Evolutionary conservation across 106 monocot genomes (phyloP), one percentile per base, ranked within the genome.

Genomic region (Triglochin maritima): DNA sequence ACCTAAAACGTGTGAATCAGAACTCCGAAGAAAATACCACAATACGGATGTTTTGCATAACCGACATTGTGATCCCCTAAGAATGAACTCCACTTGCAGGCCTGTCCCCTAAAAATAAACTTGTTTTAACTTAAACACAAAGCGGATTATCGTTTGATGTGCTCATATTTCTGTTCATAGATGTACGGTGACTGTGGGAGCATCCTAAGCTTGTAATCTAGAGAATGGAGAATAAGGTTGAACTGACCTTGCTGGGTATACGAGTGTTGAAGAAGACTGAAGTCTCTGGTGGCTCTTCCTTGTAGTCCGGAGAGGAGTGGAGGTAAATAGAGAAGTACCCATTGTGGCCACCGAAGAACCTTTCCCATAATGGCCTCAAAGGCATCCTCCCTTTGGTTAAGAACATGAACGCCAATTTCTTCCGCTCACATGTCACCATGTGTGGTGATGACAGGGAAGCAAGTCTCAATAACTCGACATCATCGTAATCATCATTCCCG

Each of bases 371-470:
- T 29, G 54, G 70, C 81, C 69, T 61, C 65, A 82, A 17, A 9
- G 81, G 81, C 29, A 82, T 12, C 66, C 64, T 70, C 56, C 77
- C 74, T 50, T 66, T 65, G 5, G 61, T 67, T 6, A 82, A 45
- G 62, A 67, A 82, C 74, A 82, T 65, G 77, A 82, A 82, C 3
- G 78, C 77, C 65, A 78, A 69, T 74, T 73, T 78, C 70, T 64
- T 64, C 44, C 7, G 46, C 64, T 16, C 15, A n/a, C 64, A 64
- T 2, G 29, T 15, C 13, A 3, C 47, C 5, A 47, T 64, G 4
- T 64, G 47, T 15, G 49, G 64, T 12, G 64, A 64, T 5, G 47
- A 5, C 64, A 14, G 6, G 47, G 47, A 3, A 11, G 64, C 64
- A 4, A n/a, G 14, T 16, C 48, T 9, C 64, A 64, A 4, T 47